Percentiles rank a stretch among this genome's conserved stretches.
Conservation (phyloP, 2,329 filamentous ascomycete species). For the Paraphaeosphaeria sporulosa region DNA sequence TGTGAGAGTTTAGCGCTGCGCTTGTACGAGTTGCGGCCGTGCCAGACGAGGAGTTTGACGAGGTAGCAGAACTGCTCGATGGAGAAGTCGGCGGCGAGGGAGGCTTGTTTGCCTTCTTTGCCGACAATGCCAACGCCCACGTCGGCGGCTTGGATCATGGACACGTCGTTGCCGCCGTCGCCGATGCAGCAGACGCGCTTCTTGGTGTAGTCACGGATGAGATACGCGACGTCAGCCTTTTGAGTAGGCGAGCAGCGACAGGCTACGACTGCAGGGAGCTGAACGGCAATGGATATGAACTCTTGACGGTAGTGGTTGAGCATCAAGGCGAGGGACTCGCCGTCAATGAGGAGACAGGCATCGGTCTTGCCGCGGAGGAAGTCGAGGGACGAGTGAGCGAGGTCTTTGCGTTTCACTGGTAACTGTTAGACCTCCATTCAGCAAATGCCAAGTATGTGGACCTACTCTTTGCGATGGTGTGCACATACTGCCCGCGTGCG, state of each 20-base stretch:
- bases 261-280: conserved; percentile 89
- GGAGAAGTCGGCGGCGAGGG: conserved; percentile 93
- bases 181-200: conserved; percentile 98
- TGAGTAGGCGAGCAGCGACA: conserved; percentile 97
- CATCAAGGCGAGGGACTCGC: conserved; percentile 85
- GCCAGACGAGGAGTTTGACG: conserved; percentile 98
- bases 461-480: conserved; percentile 79
- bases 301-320: conserved; percentile 81
- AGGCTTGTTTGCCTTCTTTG: conserved; percentile 95
- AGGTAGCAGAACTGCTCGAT: conserved; percentile 95
- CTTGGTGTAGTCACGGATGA: conserved; percentile 90
- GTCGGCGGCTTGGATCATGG: conserved; percentile 98
- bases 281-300: conserved; percentile 88
- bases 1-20: conserved; percentile 93
- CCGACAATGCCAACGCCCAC: conserved; percentile 98
- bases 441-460: not conserved
- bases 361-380: conserved; percentile 84
- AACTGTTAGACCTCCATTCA: not conserved
- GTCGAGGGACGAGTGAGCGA: conserved; percentile 86
- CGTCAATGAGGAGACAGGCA: conserved; percentile 92
- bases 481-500: conserved; percentile 91
- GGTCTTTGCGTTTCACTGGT: conserved; percentile 76
- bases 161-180: conserved; percentile 97
- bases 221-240: conserved; percentile 89
- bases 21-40: conserved; percentile 97